Percentiles rank a stretch among this genome's conserved stretches.
phyloP scores from a whole-genome alignment of 2,329 filamentous ascomycete species.

The Cladosporium sp. region DNA sequence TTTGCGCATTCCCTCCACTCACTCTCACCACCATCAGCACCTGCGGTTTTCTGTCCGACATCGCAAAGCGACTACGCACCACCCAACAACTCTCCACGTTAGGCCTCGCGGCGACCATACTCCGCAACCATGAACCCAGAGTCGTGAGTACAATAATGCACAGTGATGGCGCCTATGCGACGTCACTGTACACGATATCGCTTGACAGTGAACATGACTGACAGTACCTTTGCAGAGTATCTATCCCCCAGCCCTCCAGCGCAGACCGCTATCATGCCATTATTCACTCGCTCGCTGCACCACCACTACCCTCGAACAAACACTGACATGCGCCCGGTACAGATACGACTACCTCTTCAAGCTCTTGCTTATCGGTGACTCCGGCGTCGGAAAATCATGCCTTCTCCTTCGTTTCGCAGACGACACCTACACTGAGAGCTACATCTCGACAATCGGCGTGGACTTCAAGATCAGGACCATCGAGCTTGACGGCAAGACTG shows the following conservation, averaged over 20 bases:
- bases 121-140: conserved; percentile 71
- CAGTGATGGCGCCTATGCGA: conserved; percentile 5
- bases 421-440: conserved; percentile 98
- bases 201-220: not conserved
- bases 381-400: conserved; percentile 99
- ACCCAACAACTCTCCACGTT: not conserved
- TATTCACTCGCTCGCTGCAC: conserved; percentile 1
- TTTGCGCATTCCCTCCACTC: not conserved
- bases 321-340: conserved; percentile 15
- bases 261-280: conserved; percentile 13
- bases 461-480: conserved; percentile 99
- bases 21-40: not conserved
- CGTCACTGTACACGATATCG: conserved; percentile 19
- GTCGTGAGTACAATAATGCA: conserved; percentile 62
- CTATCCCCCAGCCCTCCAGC: not conserved
- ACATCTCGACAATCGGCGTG: conserved; percentile 99
- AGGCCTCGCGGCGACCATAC: conserved; percentile 6
- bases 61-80: not conserved
- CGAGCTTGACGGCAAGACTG: conserved; percentile 98
- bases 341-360: conserved; percentile 99
- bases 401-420: conserved; percentile 96
- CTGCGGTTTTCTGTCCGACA: not conserved
- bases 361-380: conserved; percentile 99
- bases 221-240: conserved; percentile 9
- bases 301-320: not conserved